Conservation (phyloP, 768 basidiomycete genomes). For the Lactifluus rugatus region DNA sequence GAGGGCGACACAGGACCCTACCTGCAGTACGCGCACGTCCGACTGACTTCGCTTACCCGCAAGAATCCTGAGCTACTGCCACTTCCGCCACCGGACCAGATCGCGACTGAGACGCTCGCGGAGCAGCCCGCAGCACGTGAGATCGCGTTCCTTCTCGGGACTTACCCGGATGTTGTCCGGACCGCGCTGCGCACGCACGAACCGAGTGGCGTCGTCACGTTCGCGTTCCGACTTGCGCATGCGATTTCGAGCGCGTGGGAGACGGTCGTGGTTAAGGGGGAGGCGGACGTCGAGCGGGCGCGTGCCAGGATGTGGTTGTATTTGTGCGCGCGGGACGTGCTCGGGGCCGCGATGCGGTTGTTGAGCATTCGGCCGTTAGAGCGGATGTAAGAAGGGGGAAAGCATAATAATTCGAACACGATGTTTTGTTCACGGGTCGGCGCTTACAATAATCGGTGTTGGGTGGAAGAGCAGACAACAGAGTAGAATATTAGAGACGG, state of each 20-base stretch:
- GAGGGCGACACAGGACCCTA: constrained; percentile 95
- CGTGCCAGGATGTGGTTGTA: constrained; percentile 84
- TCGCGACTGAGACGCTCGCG: constrained; percentile 57
- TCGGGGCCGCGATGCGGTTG: constrained; percentile 77
- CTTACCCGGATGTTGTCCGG: constrained; percentile 87
- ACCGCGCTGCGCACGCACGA: constrained; percentile 78
- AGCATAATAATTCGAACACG: not conserved
- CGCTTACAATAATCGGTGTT: not conserved
- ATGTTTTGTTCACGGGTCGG: not conserved
- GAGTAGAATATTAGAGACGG: not conserved
- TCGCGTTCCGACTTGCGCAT: constrained; percentile 76
- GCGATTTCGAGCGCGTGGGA: constrained; percentile 92
- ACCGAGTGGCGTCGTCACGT: constrained; percentile 87
- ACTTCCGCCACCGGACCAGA: constrained; percentile 56
- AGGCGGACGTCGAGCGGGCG: constrained; percentile 66
- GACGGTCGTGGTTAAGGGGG: constrained; percentile 75
- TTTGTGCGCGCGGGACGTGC: constrained; percentile 80
- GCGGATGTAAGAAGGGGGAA: constrained; percentile 66
- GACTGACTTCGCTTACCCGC: constrained; percentile 80
- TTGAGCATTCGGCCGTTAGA: constrained; percentile 85
- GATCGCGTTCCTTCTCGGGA: constrained; percentile 75
- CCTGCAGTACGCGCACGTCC: constrained; percentile 94
- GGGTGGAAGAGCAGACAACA: not conserved
- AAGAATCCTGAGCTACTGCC: constrained; percentile 85
- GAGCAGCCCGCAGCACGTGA: constrained; percentile 70